phyloP scores from a whole-genome alignment of 1,284 basidiomycete species.

The Hortiboletus rubellus region DNA sequence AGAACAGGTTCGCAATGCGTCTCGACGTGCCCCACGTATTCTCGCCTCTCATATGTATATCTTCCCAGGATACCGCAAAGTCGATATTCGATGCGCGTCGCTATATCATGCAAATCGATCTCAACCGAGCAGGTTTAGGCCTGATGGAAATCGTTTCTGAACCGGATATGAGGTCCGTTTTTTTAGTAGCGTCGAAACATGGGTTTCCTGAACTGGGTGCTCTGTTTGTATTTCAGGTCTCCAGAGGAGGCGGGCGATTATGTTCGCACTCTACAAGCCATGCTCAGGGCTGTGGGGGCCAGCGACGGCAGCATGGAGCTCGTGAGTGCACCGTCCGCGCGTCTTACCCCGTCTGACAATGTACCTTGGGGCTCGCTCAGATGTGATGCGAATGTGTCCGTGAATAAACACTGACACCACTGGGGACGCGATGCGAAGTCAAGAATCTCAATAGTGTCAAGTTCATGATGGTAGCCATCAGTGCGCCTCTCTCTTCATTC shows the following conservation, averaged over 20 bases:
- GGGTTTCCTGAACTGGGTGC: too few species aligned
- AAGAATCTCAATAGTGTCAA: constrained; percentile 96
- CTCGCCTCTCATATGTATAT: constrained; percentile 8
- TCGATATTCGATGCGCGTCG: constrained; percentile 66
- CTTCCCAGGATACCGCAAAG: constrained; percentile 87
- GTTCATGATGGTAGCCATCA: constrained; percentile 85
- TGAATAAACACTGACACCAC: constrained; percentile 67
- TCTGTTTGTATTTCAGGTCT: constrained; percentile 48
- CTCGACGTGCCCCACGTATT: background rate
- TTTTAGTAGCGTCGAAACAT: too few species aligned
- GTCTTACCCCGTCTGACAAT: background rate
- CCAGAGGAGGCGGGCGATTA: constrained; percentile 93
- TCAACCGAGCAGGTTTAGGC: constrained; percentile 88
- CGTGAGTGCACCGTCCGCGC: constrained; percentile 43
- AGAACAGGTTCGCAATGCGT: constrained; percentile 74
- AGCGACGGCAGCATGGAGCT: constrained; percentile 99
- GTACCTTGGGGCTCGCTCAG: constrained; percentile 79
- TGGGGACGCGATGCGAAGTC: constrained; percentile 91
- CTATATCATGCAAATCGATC: constrained; percentile 71
- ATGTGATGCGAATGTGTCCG: constrained; percentile 95
- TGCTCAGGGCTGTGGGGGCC: constrained; percentile 82
- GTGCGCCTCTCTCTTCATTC: constrained; percentile 45
- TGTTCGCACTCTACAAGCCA: constrained; percentile 79
- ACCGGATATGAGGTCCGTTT: constrained; percentile 78
- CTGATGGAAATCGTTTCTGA: constrained; percentile 97